These are phyloP conservation scores for Globisporangium paroecandrum DNA, from an alignment of 352 stramenopile species.

Conservation along the genomic window DNA sequence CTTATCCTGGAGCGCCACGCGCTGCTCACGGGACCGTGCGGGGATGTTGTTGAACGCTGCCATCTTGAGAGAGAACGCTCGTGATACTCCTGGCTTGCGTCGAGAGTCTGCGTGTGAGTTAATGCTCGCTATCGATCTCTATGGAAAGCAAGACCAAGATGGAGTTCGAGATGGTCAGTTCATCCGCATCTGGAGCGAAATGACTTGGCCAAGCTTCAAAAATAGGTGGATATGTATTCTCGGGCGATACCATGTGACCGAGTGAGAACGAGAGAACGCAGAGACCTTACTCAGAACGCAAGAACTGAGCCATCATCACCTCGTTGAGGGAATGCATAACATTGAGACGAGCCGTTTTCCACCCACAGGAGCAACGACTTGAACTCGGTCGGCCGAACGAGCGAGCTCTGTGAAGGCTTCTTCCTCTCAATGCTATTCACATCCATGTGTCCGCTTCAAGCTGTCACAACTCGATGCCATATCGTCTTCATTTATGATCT, in stretches of 20 bases:
- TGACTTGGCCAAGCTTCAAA: background rate
- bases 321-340: background rate
- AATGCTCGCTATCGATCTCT: background rate
- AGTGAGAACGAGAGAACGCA: background rate
- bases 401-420: too few species aligned
- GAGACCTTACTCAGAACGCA: too few species aligned
- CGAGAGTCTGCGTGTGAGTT: background rate
- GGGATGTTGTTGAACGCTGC: slow-evolving; percentile 78
- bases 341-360: background rate
- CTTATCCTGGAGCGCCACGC: slow-evolving; percentile 70
- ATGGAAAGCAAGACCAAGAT: background rate
- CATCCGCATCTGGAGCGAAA: background rate
- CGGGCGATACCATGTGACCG: background rate
- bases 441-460: too few species aligned
- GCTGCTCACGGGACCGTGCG: slow-evolving; percentile 59
- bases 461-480: too few species aligned
- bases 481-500: too few species aligned
- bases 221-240: background rate
- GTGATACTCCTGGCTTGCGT: slow-evolving; percentile 4
- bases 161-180: background rate
- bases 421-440: too few species aligned
- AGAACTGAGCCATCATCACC: too few species aligned
- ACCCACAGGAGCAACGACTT: background rate
- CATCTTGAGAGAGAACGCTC: background rate
- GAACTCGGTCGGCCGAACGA: too few species aligned